A percentile compares a stretch with the other conserved stretches of the same genome.
Evolutionary conservation across 2,329 filamentous ascomycete genomes (phyloP).

Genomic region (Botryotinia calthae): DNA sequence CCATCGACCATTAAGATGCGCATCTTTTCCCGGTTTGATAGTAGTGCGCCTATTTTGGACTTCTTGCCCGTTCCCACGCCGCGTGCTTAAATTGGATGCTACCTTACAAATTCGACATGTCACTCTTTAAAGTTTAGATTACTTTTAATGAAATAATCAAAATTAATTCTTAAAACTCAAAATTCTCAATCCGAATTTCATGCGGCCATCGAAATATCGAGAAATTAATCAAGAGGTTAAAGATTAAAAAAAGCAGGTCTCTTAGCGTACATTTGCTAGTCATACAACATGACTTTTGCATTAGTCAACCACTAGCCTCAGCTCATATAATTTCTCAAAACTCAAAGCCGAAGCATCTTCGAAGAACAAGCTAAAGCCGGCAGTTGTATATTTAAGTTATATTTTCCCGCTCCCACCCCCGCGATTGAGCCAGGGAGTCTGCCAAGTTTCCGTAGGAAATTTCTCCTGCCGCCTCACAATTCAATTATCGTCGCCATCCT

Average conservation of each 20-base stretch:
- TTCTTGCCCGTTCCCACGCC: background rate
- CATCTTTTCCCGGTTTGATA: constrained; percentile 8
- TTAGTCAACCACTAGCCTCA: background rate
- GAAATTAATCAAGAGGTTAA: background rate
- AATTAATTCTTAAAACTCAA: background rate
- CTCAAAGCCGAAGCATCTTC: background rate
- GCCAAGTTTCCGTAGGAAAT: background rate
- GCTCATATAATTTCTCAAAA: background rate
- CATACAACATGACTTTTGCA: background rate
- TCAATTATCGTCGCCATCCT: background rate
- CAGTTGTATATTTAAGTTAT: background rate
- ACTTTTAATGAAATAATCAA: background rate
- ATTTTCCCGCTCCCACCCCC: background rate
- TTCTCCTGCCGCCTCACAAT: background rate
- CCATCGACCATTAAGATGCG: constrained; percentile 2
- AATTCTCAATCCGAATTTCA: background rate
- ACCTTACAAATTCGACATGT: background rate
- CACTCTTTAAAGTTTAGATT: background rate
- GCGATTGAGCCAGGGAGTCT: background rate
- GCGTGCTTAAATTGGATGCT: background rate
- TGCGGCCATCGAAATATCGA: background rate
- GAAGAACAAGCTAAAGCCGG: background rate
- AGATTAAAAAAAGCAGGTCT: background rate
- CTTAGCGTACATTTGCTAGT: background rate
- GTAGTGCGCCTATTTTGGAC: constrained; percentile 7